Evolutionary conservation across 257 asterid species (phyloP).

Genomic region (Solanum sitiens): DNA sequence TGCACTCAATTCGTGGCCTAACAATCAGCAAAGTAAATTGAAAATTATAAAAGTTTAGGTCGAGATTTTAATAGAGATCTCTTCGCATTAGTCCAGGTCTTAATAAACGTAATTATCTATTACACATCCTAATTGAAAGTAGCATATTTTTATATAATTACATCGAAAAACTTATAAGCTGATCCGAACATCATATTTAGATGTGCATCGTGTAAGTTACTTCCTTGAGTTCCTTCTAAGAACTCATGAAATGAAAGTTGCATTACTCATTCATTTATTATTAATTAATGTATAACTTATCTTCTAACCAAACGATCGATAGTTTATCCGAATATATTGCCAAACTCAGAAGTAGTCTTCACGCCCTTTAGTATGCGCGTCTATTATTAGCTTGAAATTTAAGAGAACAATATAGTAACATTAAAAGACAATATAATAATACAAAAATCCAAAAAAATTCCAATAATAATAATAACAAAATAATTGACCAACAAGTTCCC

Average conservation of each 20-base stretch:
- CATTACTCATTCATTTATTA: neutral
- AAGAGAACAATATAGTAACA: neutral
- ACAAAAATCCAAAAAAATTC: neutral
- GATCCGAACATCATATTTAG: too few species aligned
- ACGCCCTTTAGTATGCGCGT: neutral
- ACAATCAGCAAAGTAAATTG: neutral
- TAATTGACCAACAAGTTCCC: neutral
- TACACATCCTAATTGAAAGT: neutral
- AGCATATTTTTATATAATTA: neutral
- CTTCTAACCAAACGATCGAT: neutral
- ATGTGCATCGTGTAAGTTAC: neutral
- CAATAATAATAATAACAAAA: neutral
- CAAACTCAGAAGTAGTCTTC: neutral
- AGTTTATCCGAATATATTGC: neutral
- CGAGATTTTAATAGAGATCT: neutral
- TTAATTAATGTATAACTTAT: neutral
- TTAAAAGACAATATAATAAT: neutral
- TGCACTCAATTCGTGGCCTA: neutral
- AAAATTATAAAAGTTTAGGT: neutral
- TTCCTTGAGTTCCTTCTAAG: neutral
- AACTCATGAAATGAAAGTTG: neutral
- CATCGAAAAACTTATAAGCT: neutral
- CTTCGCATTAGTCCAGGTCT: neutral
- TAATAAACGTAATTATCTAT: neutral
- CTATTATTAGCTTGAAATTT: neutral